phyloP scores from a whole-genome alignment of 352 stramenopile species.

The Phytophthora podocarpi region DNA sequence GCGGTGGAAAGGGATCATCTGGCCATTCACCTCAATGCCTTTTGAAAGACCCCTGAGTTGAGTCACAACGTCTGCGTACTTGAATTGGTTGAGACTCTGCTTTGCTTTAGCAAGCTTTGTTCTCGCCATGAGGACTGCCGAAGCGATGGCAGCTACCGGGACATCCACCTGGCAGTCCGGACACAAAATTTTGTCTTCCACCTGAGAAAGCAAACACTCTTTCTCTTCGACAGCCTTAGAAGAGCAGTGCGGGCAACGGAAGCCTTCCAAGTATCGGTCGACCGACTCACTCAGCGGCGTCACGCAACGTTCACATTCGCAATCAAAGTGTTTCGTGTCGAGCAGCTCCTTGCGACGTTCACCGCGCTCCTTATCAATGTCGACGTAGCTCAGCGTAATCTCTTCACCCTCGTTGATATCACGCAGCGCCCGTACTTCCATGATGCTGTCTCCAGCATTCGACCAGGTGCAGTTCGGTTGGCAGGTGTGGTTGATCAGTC shows the following conservation, averaged over 20 bases:
- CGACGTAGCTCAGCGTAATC: conserved; percentile 57
- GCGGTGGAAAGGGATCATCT: conserved; percentile 34
- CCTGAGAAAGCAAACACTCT: conserved; percentile 24
- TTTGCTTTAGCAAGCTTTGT: conserved; percentile 35
- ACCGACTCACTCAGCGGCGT: conserved; percentile 39
- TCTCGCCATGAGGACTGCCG: conserved; percentile 11
- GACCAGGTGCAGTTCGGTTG: conserved; percentile 55
- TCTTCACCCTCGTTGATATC: conserved; percentile 50
- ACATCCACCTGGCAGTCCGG: conserved; percentile 30
- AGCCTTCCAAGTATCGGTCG: conserved; percentile 41
- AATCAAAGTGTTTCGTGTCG: conserved; percentile 59
- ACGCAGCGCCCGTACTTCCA: conserved; percentile 41
- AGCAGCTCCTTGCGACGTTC: conserved; percentile 41
- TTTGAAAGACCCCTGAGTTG: conserved; percentile 23
- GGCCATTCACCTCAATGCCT: conserved; percentile 29
- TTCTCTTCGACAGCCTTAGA: conserved; percentile 12
- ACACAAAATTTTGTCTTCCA: conserved; percentile 35
- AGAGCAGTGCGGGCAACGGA: conserved; percentile 39
- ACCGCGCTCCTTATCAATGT: conserved; percentile 43
- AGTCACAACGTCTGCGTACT: conserved; percentile 35
- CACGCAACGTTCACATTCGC: conserved; percentile 45
- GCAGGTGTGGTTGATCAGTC: conserved; percentile 59
- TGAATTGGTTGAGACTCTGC: conserved; percentile 28
- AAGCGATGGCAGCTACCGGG: conserved; percentile 8
- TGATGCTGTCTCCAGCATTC: conserved; percentile 42